phyloP scores from a whole-genome alignment of 345 rosid species.

The Anacardium occidentale region DNA sequence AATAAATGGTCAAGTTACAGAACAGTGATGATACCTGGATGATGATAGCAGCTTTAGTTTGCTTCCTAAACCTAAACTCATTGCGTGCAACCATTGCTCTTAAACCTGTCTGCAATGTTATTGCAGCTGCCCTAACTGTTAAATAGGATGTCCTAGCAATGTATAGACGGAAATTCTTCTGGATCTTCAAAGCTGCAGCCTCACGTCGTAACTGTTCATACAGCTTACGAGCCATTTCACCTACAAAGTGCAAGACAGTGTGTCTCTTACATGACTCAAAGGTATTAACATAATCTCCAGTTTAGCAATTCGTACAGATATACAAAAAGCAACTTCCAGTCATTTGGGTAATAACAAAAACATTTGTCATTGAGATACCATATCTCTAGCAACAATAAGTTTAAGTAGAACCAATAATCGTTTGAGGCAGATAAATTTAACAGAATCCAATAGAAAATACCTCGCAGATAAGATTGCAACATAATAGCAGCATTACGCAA shows the following conservation, averaged over 20 bases:
- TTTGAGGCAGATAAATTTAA: constrained; percentile 2
- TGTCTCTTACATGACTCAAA: not conserved
- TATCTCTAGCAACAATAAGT: constrained; percentile 7
- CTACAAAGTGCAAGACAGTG: constrained; percentile 32
- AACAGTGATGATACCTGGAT: constrained; percentile 53
- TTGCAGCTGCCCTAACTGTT: constrained; percentile 48
- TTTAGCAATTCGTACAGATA: not conserved
- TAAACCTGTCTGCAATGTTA: constrained; percentile 77
- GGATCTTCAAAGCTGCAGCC: constrained; percentile 82
- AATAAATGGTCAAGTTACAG: not conserved
- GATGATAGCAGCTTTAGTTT: constrained; percentile 69
- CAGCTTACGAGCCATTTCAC: constrained; percentile 53
- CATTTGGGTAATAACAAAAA: not conserved
- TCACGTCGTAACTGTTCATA: constrained; percentile 58
- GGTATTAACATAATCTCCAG: not conserved
- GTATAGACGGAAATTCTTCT: constrained; percentile 68
- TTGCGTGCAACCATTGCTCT: constrained; percentile 86
- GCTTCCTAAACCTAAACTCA: constrained; percentile 77
- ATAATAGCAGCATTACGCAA: constrained; percentile 63
- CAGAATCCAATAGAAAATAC: constrained; percentile 37
- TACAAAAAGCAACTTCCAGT: not conserved
- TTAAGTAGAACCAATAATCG: not conserved
- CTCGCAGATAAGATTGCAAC: constrained; percentile 76
- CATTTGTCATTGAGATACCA: not conserved
- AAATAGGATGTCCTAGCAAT: constrained; percentile 55